Base-by-base conservation (phyloP, 306 rosid species). In the Prunus campanulata region DNA sequence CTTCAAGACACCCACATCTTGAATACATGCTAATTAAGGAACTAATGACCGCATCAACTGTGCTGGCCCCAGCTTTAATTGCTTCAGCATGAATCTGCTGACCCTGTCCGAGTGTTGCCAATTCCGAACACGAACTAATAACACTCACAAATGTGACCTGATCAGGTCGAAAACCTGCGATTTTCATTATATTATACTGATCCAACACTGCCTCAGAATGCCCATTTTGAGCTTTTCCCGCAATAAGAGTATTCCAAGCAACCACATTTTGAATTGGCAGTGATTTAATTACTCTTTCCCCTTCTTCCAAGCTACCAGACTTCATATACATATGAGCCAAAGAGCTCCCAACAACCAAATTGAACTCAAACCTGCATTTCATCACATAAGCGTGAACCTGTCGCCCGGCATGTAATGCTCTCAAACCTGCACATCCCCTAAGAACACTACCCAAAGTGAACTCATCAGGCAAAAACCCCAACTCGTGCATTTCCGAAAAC, bases 291-390 rank as follows among this genome's bases (percentile, higher is more conserved):
- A 86, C 83, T 52, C 82, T 82, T 76, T 90, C 93, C 71, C 97
- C 97, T 27, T 88, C 97, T 32, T 49, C 78, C 83, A 95, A 81
- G 80, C 88, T 80, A 55, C 97, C 91, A 8, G 87, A 85, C 79
- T 92, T 95, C 93, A 92, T 95, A 82, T 92, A 95, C 97, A 90
- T 90, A 82, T 95, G 97, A 71, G 97, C 93, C 83, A 95, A 83
- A 76, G 96, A 89, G 83, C 96, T 88, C 35, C 90, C 91, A 55
- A 92, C 98, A 46, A 95, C 91, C 82, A 80, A 75, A 89, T 90
- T 85, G 54, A 82, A 68, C 84, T 82, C 93, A 79, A 90, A 90
- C 70, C 95, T 96, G 77, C 87, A 87, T 89, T 92, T 95, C 76
- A 85, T 52, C 48, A 85, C 85, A 84, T 83, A 90, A 29, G 84